Evolutionary conservation across 108 stramenopile genomes (phyloP), one percentile per base, ranked within the genome.

Genomic region (Aurantiochytrium sp.): DNA sequence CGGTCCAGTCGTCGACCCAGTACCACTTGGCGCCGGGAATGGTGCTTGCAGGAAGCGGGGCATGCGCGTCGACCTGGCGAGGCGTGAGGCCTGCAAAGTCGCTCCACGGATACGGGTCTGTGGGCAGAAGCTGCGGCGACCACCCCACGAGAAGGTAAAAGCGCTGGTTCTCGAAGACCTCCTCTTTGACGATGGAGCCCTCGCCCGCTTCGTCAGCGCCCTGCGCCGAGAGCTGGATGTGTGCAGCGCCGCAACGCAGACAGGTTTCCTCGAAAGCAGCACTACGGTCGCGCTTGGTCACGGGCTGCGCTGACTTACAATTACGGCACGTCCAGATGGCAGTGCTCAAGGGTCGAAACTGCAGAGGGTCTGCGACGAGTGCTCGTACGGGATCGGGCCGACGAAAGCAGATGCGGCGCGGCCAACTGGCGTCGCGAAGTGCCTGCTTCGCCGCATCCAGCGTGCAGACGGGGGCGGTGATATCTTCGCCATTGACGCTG

Each of bases 101-200:
- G 4, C 42, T 81, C 73, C 73, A 81, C 6, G 39, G 39, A 24
- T 81, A 48, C 12, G 73, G 73, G 1, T 81, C 73, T 21, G 42
- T 48, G 17, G 73, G 73, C 45, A 81, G 2, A 12, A 81, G 45
- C 24, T 41, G 39, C 19, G 73, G 45, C 6, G 73, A 81, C 73
- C 73, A 81, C 6, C 73, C 73, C 21, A 81, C 42, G 17, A 81
- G 45, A n/a, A 81, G n/a, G 32, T 48, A 81, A 30, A 48, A 81
- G n/a, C 73, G 73, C 45, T 81, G 73, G 45, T 81, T 81, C 45
- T 81, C 73, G 4, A 22, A 81, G 42, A 81, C 73, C n/a, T 81
- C 73, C 50, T 48, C 73, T 12, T 48, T 6, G n/a, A 81, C 73
- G 45, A 48, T 48, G 2, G 73, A 30, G 45, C 73, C 73, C 24